Conservation (phyloP, 2,329 filamentous ascomycete species). For the Xylariaceae sp. region DNA sequence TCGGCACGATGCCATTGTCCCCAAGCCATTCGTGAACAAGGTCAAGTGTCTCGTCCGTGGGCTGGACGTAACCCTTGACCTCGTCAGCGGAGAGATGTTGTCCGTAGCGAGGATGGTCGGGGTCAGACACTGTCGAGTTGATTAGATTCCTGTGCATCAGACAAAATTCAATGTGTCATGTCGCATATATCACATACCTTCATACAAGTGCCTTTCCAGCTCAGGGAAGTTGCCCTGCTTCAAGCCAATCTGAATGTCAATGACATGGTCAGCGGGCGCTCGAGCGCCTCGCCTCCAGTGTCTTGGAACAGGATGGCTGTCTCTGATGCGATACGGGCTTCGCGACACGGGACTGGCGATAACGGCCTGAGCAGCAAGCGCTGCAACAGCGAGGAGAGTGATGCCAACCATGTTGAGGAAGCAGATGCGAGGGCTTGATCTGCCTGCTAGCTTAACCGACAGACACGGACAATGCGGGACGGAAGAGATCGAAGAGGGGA, state of each 20-base stretch:
- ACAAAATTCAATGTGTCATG: background rate
- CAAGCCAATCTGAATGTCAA: constrained; percentile 54
- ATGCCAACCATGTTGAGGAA: constrained; percentile 21
- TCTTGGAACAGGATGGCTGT: constrained; percentile 46
- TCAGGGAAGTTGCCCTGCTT: constrained; percentile 53
- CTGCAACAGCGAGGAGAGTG: constrained; percentile 18
- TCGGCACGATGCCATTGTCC: constrained; percentile 44
- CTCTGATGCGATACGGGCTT: constrained; percentile 42
- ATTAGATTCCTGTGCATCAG: constrained; percentile 1
- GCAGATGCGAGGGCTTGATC: too few relatives aligned
- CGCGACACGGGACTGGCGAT: constrained; percentile 21
- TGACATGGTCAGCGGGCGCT: constrained; percentile 42
- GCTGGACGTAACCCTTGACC: constrained; percentile 49
- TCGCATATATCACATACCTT: constrained; percentile 16
- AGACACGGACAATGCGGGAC: too few relatives aligned
- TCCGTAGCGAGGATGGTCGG: constrained; percentile 49
- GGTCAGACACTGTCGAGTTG: constrained; percentile 40
- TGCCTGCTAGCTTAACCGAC: too few relatives aligned
- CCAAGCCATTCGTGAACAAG: constrained; percentile 53
- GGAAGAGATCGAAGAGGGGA: too few relatives aligned
- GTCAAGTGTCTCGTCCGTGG: constrained; percentile 44
- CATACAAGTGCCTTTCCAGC: constrained; percentile 48
- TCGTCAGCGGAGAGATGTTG: constrained; percentile 47
- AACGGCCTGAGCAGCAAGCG: constrained; percentile 20
- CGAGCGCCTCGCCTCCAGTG: constrained; percentile 44